Percentiles rank a stretch among this genome's conserved stretches.
Conservation (phyloP, 2,329 filamentous ascomycete species). For the Dissoconium aciculare region DNA sequence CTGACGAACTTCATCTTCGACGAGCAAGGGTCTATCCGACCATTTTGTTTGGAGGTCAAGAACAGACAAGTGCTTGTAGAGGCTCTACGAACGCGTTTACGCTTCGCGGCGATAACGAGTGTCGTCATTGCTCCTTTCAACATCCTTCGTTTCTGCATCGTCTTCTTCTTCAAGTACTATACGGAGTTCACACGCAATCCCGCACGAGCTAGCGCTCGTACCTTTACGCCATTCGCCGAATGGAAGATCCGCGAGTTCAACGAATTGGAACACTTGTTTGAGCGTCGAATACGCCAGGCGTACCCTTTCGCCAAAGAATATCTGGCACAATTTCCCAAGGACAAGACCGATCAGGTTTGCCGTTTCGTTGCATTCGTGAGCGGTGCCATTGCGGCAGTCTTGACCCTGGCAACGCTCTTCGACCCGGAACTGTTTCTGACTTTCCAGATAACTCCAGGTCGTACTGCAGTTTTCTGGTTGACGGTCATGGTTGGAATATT, state of each 20-base stretch:
- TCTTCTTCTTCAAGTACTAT: constrained; percentile 92
- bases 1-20: constrained; percentile 93
- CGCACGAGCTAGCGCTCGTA: constrained; percentile 67
- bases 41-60: constrained; percentile 70
- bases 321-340: constrained; percentile 89
- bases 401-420: constrained; percentile 69
- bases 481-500: constrained; percentile 70
- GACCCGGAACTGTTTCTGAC: constrained; percentile 81
- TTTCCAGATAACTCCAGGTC: constrained; percentile 80
- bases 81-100: constrained; percentile 61
- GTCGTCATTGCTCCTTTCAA: constrained; percentile 76
- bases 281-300: constrained; percentile 82
- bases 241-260: constrained; percentile 99
- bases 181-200: constrained; percentile 95
- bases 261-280: constrained; percentile 81
- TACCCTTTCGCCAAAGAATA: constrained; percentile 86
- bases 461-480: constrained; percentile 82
- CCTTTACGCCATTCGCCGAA: constrained; percentile 83
- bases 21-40: constrained; percentile 69
- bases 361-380: constrained; percentile 77
- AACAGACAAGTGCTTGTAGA: constrained; percentile 65
- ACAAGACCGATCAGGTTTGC: constrained; percentile 74
- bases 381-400: constrained; percentile 71
- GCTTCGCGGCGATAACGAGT: constrained; percentile 73
- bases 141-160: constrained; percentile 69